phyloP scores from a whole-genome alignment of 192 early-diverging fungal species.

The Mortierella antarctica region DNA sequence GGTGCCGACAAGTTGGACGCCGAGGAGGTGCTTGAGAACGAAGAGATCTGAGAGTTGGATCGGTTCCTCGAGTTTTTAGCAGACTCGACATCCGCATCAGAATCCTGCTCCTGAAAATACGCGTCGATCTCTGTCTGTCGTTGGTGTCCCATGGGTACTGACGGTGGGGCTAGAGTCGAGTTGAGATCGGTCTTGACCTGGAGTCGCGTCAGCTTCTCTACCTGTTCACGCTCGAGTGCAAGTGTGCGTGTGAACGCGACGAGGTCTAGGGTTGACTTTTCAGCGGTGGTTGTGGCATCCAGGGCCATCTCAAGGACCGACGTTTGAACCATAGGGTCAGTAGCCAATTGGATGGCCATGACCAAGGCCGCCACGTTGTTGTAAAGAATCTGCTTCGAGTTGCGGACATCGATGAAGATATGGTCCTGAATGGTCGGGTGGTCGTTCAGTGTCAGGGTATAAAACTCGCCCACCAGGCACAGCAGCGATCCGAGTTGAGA shows the following conservation, averaged over 20 bases:
- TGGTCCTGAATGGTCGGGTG: slow-evolving; percentile 45
- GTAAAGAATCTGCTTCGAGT: slow-evolving; percentile 70
- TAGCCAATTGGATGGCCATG: slow-evolving; percentile 64
- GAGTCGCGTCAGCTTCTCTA: slow-evolving; percentile 50
- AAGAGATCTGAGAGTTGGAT: slow-evolving; percentile 30
- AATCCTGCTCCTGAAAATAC: slow-evolving; percentile 39
- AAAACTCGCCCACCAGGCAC: slow-evolving; percentile 51
- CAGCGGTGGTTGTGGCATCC: slow-evolving; percentile 60
- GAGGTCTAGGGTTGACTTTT: slow-evolving; percentile 66
- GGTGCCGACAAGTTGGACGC: slow-evolving; percentile 25
- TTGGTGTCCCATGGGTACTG: slow-evolving; percentile 3
- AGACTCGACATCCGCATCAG: slow-evolving; percentile 20
- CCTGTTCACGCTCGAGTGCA: slow-evolving; percentile 61
- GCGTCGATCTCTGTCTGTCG: slow-evolving; percentile 33
- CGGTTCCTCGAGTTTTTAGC: slow-evolving; percentile 21
- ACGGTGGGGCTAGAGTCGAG: slow-evolving; percentile 26
- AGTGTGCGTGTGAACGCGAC: slow-evolving; percentile 62
- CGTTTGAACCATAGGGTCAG: slow-evolving; percentile 68
- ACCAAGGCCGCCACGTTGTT: slow-evolving; percentile 72
- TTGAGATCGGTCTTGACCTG: slow-evolving; percentile 44
- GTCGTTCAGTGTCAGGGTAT: slow-evolving; percentile 47
- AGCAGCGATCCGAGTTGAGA: slow-evolving; percentile 40
- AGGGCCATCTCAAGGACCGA: slow-evolving; percentile 64
- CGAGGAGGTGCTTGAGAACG: slow-evolving; percentile 33
- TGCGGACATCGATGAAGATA: slow-evolving; percentile 64